A percentile compares a stretch with the other conserved stretches of the same genome.
Conservation (phyloP, 805 yeast genomes). For the Clavispora asparagi region DNA sequence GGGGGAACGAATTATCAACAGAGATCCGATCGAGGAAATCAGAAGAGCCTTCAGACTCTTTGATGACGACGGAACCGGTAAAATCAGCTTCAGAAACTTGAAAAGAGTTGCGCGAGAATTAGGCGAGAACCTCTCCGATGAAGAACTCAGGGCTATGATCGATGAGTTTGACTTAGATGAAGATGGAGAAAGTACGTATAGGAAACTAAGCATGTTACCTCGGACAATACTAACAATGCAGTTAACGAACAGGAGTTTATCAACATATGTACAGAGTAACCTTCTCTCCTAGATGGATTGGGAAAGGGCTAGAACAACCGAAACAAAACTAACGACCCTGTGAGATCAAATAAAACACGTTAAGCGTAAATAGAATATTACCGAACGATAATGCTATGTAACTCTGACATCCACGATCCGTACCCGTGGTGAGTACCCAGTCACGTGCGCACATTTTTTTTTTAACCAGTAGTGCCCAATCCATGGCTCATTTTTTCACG, state of each 20-base stretch:
- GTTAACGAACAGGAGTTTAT: conserved; percentile 86
- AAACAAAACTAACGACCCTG: background rate
- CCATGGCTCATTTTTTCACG: conserved; percentile 2
- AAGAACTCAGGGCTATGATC: conserved; percentile 92
- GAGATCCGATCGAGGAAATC: conserved; percentile 93
- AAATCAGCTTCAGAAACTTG: conserved; percentile 71
- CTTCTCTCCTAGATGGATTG: background rate
- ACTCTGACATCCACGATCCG: no score
- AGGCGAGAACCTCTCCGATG: conserved; percentile 89
- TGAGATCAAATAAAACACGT: background rate
- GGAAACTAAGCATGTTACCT: background rate
- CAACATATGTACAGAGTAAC: conserved; percentile 71
- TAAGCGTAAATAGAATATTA: background rate
- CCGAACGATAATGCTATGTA: background rate
- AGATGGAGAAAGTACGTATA: conserved; percentile 76
- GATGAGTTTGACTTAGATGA: conserved; percentile 95
- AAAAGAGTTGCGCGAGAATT: conserved; percentile 87
- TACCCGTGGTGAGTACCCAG: no score
- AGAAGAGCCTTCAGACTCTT: conserved; percentile 83
- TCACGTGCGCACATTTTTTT: background rate
- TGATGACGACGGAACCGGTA: conserved; percentile 85
- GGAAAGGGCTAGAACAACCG: background rate
- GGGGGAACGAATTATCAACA: conserved; percentile 72
- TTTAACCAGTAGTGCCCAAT: background rate
- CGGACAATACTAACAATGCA: conserved; percentile 26